Conservation (phyloP, 164 flowering plant species). For the Amborella trichopoda region DNA sequence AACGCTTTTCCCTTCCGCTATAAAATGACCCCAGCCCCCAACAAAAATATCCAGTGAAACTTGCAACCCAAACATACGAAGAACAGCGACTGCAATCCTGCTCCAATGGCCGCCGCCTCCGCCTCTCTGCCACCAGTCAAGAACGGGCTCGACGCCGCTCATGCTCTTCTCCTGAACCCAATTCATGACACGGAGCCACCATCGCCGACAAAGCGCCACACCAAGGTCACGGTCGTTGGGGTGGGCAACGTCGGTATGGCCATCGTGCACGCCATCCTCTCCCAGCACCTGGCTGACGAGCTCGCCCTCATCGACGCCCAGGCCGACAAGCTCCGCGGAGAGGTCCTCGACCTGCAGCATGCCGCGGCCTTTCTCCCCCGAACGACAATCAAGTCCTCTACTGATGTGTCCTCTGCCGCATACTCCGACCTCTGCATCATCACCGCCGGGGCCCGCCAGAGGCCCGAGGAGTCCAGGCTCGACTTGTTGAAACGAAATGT, state of each 20-base stretch:
- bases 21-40: no score
- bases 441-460: conserved; percentile 79
- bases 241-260: conserved; percentile 63
- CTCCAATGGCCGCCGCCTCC: no score
- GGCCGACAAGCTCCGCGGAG: conserved; percentile 70
- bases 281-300: conserved; percentile 72
- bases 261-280: conserved; percentile 77
- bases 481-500: conserved; percentile 58
- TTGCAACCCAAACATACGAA: no score
- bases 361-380: conserved; percentile 89
- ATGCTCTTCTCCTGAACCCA: no score
- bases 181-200: no score
- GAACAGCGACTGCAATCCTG: no score
- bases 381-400: conserved; percentile 47
- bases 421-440: conserved; percentile 77
- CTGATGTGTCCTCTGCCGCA: conserved; percentile 43
- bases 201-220: conserved; percentile 41
- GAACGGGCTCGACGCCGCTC: no score
- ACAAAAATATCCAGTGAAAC: no score
- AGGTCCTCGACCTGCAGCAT: conserved; percentile 85
- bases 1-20: no score
- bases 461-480: conserved; percentile 55
- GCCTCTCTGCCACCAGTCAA: no score
- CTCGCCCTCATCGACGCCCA: conserved; percentile 67
- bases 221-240: conserved; percentile 71